Evolutionary conservation across 148 eudicot species (phyloP).

Genomic region (Arctostaphylos glauca): DNA sequence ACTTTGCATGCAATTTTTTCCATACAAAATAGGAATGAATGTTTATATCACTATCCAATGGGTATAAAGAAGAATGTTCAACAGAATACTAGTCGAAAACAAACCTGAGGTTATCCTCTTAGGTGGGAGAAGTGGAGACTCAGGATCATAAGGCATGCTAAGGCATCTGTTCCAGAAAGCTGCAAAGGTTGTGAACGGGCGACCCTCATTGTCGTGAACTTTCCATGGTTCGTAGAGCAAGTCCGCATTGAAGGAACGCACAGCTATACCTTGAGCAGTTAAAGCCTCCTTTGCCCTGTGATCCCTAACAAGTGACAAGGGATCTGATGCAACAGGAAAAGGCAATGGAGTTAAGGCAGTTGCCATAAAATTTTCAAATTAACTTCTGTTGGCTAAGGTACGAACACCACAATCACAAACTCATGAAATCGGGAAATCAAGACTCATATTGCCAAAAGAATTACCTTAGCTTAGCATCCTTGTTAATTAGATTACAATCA

Average conservation of each 20-base stretch:
- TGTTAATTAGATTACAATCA: not conserved
- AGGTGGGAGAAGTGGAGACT: constrained; percentile 97
- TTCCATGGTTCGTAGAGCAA: constrained; percentile 98
- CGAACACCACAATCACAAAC: not conserved
- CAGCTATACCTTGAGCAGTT: constrained; percentile 65
- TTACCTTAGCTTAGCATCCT: not conserved
- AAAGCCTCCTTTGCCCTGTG: constrained; percentile 86
- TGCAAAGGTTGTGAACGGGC: constrained; percentile 72
- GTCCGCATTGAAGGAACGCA: constrained; percentile 89
- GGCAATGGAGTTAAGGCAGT: constrained; percentile 16
- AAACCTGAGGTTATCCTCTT: constrained; percentile 80
- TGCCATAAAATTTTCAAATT: not conserved
- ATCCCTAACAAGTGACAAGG: constrained; percentile 93
- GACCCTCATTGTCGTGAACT: constrained; percentile 62
- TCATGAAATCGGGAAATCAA: not conserved
- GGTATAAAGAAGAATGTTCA: not conserved
- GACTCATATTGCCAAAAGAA: not conserved
- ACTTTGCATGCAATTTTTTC: not conserved
- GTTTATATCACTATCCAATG: no score
- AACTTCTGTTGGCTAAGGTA: not conserved
- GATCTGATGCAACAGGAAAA: constrained; percentile 50
- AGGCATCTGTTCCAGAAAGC: constrained; percentile 97
- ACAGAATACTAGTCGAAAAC: not conserved
- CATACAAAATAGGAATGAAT: not conserved
- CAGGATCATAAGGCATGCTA: constrained; percentile 97